Conservation (phyloP, 129 eudicot species). For the Silybum marianum region DNA sequence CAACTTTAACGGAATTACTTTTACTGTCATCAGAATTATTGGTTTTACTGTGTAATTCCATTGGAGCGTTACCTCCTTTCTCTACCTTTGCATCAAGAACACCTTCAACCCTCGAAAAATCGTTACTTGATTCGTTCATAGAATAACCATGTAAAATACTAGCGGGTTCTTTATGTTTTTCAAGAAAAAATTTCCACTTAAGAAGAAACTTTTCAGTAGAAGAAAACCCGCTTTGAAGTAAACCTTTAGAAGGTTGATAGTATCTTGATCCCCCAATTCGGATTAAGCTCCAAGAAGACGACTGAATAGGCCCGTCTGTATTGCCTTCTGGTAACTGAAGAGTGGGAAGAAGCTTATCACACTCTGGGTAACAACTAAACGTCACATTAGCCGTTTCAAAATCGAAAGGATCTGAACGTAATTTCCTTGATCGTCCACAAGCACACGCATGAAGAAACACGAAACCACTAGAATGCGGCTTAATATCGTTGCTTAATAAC, state of each 20-base stretch:
- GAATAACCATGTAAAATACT: constrained; percentile 36
- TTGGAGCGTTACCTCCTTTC: constrained; percentile 31
- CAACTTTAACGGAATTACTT: constrained; percentile 36
- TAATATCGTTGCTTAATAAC: constrained; percentile 34
- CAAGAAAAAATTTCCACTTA: constrained; percentile 67
- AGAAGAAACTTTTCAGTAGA: constrained; percentile 71
- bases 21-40: constrained; percentile 38
- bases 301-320: constrained; percentile 47
- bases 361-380: constrained; percentile 64
- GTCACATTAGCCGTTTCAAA: constrained; percentile 73
- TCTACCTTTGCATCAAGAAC: constrained; percentile 35
- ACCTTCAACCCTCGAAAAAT: constrained; percentile 29
- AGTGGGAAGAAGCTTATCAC: constrained; percentile 84
- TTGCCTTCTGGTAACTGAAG: constrained; percentile 49
- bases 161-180: constrained; percentile 43
- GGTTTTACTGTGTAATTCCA: constrained; percentile 32
- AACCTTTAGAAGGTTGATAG: constrained; percentile 85
- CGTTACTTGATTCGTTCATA: constrained; percentile 27
- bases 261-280: constrained; percentile 82
- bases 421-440: constrained; percentile 80
- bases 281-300: constrained; percentile 73
- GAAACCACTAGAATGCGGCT: constrained; percentile 80
- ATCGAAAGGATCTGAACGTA: constrained; percentile 82
- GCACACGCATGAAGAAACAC: constrained; percentile 96
- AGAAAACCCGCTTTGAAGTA: constrained; percentile 85